Conservation (phyloP, 108 stramenopile genomes). For the Seminavis robusta region DNA sequence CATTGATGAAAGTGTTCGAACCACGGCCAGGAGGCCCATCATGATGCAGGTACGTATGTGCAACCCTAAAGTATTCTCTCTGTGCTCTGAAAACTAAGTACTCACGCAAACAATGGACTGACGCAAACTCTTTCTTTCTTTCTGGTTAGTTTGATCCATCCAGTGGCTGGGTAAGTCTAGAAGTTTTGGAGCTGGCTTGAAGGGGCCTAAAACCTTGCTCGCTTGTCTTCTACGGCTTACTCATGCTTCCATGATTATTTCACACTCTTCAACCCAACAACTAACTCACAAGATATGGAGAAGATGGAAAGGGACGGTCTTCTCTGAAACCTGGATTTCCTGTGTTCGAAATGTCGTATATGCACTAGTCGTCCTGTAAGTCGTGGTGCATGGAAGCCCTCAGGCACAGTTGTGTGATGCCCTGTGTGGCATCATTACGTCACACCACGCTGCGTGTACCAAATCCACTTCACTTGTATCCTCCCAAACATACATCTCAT, state of each 20-base stretch:
- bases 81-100: too few relatives aligned
- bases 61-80: too few relatives aligned
- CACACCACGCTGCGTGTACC: too few relatives aligned
- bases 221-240: neutral
- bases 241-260: neutral
- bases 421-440: too few relatives aligned
- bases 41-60: too few relatives aligned
- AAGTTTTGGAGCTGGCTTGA: neutral
- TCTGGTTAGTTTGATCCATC: slow-evolving; percentile 87
- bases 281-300: slow-evolving; percentile 65
- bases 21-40: slow-evolving; percentile 64
- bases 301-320: slow-evolving; percentile 86
- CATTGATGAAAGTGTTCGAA: slow-evolving; percentile 81
- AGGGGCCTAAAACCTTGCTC: neutral
- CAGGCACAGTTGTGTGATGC: too few relatives aligned
- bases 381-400: too few relatives aligned
- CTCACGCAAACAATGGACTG: too few relatives aligned
- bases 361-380: slow-evolving; percentile 42
- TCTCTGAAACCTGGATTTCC: slow-evolving; percentile 80
- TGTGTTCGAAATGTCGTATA: slow-evolving; percentile 66
- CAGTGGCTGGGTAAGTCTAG: slow-evolving; percentile 36
- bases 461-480: too few relatives aligned
- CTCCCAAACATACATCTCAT: too few relatives aligned
- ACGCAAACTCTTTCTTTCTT: too few relatives aligned
- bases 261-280: neutral